A percentile compares a stretch with the other conserved stretches of the same genome.
phyloP scores from a whole-genome alignment of 164 flowering plant genomes.

The Piper longum region DNA sequence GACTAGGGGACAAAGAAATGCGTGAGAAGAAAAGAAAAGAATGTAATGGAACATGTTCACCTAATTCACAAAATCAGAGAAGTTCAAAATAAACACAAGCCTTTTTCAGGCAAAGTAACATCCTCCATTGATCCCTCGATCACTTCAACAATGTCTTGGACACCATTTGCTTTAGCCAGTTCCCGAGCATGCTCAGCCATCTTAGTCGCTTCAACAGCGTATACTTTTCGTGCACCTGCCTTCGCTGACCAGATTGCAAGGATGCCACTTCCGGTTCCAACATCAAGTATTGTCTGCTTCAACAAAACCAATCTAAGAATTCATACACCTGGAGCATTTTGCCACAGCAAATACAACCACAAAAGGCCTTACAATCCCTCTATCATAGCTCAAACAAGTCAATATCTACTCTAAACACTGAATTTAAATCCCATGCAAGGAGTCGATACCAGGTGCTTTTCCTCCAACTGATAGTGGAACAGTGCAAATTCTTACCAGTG shows the following conservation, averaged over 20 bases:
- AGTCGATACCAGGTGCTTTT: too few species aligned
- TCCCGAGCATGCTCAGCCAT: conserved; percentile 85
- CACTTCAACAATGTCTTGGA: conserved; percentile 69
- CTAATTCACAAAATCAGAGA: not conserved
- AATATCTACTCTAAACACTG: too few species aligned
- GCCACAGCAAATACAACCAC: not conserved
- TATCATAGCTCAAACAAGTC: too few species aligned
- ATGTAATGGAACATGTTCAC: not conserved
- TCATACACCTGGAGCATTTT: not conserved
- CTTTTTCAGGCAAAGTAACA: conserved; percentile 78
- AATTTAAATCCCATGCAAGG: too few species aligned
- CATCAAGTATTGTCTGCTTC: conserved; percentile 77
- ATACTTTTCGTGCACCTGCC: conserved; percentile 94
- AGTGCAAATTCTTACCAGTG: too few species aligned
- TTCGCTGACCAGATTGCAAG: conserved; percentile 98
- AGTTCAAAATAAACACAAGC: conserved; percentile 11
- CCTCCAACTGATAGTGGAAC: too few species aligned
- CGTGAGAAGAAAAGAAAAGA: not conserved
- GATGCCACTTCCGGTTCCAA: conserved; percentile 98
- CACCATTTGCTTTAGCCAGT: conserved; percentile 64
- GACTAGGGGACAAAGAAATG: conserved; percentile 13
- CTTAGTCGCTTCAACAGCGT: conserved; percentile 97
- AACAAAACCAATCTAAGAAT: not conserved
- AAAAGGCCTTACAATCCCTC: too few species aligned
- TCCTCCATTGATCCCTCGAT: conserved; percentile 93